Evolutionary conservation across 352 stramenopile species (phyloP).

Genomic region (Phytopythium oedochilum): DNA sequence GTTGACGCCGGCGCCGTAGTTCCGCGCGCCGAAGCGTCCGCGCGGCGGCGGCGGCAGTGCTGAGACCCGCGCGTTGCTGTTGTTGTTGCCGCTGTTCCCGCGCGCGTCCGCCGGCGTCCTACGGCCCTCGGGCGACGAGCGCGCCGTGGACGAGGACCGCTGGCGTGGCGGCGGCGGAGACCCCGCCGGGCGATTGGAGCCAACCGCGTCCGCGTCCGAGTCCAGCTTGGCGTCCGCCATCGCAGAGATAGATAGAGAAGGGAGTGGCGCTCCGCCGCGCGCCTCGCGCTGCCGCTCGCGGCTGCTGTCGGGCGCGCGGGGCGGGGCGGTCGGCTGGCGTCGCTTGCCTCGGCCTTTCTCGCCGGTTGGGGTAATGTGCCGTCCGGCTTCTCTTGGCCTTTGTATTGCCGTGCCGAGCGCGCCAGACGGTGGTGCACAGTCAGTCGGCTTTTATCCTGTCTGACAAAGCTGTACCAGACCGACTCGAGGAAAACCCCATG

Average conservation of each 20-base stretch:
- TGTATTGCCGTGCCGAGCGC: neutral
- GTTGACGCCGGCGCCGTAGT: conserved; percentile 17
- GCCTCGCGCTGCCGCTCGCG: neutral
- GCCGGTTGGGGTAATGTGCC: neutral
- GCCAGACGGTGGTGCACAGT: too few species aligned
- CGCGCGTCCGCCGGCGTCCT: conserved; percentile 9
- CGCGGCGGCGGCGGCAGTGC: conserved; percentile 10
- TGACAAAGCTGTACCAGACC: too few species aligned
- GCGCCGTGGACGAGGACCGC: conserved; percentile 12
- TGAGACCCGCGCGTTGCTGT: too few species aligned
- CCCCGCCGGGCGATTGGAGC: conserved; percentile 4
- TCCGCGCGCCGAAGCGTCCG: conserved; percentile 11
- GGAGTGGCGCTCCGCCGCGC: too few species aligned
- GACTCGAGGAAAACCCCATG: too few species aligned
- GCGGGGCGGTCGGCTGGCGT: neutral
- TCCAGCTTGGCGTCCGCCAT: conserved; percentile 1
- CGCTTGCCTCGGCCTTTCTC: neutral
- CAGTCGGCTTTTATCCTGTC: too few species aligned
- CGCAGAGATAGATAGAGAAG: too few species aligned
- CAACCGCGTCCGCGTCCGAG: neutral
- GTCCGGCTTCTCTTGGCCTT: neutral
- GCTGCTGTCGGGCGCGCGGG: neutral
- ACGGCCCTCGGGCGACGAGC: conserved; percentile 18
- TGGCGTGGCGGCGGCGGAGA: conserved; percentile 8
- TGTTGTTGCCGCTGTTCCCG: too few species aligned